phyloP scores from a whole-genome alignment of 1,284 basidiomycete genomes.

The Puccinia polysora region DNA sequence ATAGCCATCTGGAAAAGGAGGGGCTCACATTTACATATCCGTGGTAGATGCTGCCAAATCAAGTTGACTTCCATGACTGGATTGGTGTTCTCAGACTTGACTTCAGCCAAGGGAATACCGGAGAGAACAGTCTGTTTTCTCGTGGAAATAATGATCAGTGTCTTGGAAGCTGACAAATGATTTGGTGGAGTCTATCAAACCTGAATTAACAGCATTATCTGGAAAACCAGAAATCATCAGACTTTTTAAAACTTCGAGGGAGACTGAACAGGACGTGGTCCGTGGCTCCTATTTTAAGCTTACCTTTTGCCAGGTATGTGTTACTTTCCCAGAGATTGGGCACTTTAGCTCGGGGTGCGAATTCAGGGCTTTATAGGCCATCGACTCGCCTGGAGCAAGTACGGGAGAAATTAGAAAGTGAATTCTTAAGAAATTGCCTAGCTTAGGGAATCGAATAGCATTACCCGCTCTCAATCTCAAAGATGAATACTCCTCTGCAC shows the following conservation, averaged over 20 bases:
- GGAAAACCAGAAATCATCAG: neutral
- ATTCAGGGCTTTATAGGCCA: constrained; percentile 33
- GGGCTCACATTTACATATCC: constrained; percentile 42
- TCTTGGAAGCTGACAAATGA: no score
- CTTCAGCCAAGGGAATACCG: constrained; percentile 30
- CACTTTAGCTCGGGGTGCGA: constrained; percentile 30
- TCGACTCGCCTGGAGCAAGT: constrained; percentile 12
- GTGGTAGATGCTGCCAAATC: constrained; percentile 42
- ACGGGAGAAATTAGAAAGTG: neutral
- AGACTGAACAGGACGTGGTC: neutral
- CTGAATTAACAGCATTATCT: constrained; percentile 42
- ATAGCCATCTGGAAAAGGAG: neutral
- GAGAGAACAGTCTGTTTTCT: constrained; percentile 34
- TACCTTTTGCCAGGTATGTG: constrained; percentile 39
- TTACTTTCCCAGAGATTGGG: constrained; percentile 29
- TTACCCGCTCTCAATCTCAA: constrained; percentile 34
- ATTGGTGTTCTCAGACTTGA: constrained; percentile 42
- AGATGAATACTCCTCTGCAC: constrained; percentile 39
- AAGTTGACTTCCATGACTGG: constrained; percentile 42
- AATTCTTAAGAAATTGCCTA: neutral
- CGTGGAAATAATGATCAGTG: neutral
- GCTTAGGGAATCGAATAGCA: neutral
- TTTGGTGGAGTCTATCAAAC: no score
- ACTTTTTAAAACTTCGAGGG: no score
- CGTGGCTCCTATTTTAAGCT: neutral